phyloP scores from a whole-genome alignment of 371 early-diverging fungal species.

The Mucor racemosus region DNA sequence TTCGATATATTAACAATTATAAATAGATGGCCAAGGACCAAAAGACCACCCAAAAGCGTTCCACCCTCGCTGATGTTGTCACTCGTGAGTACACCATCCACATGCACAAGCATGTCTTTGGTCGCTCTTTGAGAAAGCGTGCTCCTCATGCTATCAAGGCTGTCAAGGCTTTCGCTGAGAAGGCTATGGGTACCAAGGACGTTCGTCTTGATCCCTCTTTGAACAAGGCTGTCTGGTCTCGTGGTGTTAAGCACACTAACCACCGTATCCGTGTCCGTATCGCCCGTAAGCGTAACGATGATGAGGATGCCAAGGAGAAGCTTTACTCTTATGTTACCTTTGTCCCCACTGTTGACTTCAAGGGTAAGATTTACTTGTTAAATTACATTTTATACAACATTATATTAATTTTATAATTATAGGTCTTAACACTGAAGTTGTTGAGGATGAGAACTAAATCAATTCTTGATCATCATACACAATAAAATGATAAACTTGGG shows the following conservation, averaged over 20 bases:
- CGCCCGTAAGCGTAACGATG: slow-evolving; percentile 92
- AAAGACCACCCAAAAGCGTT: slow-evolving; percentile 59
- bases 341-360: slow-evolving; percentile 86
- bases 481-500: slow-evolving; percentile 3
- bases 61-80: slow-evolving; percentile 72
- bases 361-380: slow-evolving; percentile 53
- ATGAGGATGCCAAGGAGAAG: slow-evolving; percentile 93
- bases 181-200: slow-evolving; percentile 89
- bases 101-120: slow-evolving; percentile 89
- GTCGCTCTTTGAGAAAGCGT: slow-evolving; percentile 93
- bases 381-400: background rate
- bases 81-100: slow-evolving; percentile 95
- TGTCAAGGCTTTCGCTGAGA: slow-evolving; percentile 85
- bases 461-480: background rate
- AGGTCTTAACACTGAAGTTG: slow-evolving; percentile 23
- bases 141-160: slow-evolving; percentile 93
- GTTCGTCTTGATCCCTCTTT: slow-evolving; percentile 81
- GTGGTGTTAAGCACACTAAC: slow-evolving; percentile 89
- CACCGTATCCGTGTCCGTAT: slow-evolving; percentile 94
- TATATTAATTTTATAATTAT: background rate
- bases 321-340: slow-evolving; percentile 88
- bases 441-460: slow-evolving; percentile 16
- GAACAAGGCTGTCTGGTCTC: slow-evolving; percentile 87
- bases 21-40: slow-evolving; percentile 41
- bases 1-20: background rate